Evolutionary conservation across 2,329 filamentous ascomycete genomes (phyloP).

Genomic region (Monosporascus sp.): DNA sequence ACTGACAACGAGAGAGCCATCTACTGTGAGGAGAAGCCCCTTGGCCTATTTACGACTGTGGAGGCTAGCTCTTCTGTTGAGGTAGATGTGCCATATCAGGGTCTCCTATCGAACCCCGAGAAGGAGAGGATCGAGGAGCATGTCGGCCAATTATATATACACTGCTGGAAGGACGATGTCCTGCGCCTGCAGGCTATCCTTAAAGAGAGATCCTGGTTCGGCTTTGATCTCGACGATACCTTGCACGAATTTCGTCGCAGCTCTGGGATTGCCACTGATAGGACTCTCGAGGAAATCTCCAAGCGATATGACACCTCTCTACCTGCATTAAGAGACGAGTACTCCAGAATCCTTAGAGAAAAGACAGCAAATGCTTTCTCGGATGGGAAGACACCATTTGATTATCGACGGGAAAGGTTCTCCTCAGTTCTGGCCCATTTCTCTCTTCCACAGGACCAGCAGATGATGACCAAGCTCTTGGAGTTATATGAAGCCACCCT

Average conservation of each 20-base stretch:
- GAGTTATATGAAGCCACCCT: slow-evolving; percentile 27
- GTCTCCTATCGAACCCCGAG: neutral
- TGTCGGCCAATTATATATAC: neutral
- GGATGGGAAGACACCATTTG: slow-evolving; percentile 37
- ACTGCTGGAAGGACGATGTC: neutral
- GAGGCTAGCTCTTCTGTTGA: no score
- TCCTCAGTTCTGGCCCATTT: slow-evolving; percentile 25
- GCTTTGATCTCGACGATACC: slow-evolving; percentile 45
- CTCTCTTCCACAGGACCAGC: slow-evolving; percentile 8
- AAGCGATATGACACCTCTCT: slow-evolving; percentile 8
- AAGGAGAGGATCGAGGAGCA: neutral
- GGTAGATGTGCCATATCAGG: neutral
- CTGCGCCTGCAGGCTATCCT: slow-evolving; percentile 6
- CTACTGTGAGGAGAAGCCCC: no score
- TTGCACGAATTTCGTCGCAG: slow-evolving; percentile 41
- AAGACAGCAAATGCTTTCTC: slow-evolving; percentile 36
- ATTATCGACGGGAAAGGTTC: slow-evolving; percentile 39
- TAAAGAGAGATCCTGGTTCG: slow-evolving; percentile 31
- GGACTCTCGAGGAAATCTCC: slow-evolving; percentile 28
- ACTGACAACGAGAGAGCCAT: neutral
- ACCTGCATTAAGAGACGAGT: slow-evolving; percentile 18
- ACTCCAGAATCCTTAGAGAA: slow-evolving; percentile 28
- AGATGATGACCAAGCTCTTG: slow-evolving; percentile 18
- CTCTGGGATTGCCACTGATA: slow-evolving; percentile 29
- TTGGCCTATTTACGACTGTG: no score